Evolutionary conservation across 345 rosid genomes (phyloP), one percentile per base, ranked within the genome.

Genomic region (Lepidium sativum): DNA sequence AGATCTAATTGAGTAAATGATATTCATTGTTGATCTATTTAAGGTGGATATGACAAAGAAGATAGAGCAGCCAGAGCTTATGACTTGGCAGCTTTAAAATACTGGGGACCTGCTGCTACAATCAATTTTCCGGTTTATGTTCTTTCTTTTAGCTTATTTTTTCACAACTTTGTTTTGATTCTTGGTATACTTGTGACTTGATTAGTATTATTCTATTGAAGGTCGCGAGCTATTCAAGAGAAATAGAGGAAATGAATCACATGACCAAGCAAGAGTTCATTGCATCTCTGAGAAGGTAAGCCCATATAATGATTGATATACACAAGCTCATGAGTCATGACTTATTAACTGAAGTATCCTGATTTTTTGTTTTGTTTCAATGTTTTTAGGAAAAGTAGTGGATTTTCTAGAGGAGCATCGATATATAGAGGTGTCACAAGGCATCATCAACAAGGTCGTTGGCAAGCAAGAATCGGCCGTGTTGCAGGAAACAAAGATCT

Each of bases 401-500:
- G 97, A 41, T 94, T 94, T 77, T 94, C 99, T 2, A 80, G 99
- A 57, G 99, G 99, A 8, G 99, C 99, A 44, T 94, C 99, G 33
- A 88, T 94, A 96, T 94, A 94, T 59, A 91, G 99, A 25, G 99
- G 99, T 43, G 99, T 94, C 21, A 94, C 99, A 34, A 94, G 98
- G 81, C 99, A 94, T 77, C 99, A 94, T 75, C 99, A 94, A 63
- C 99, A 94, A 75, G 97, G 99, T 71, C 83, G 99, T 73, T 94
- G 99, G 99, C 99, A 94, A 71, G 99, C 99, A n/a, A 85, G 99
- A 76, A 94, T 94, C 35, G 99, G 97, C 7, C 81, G 99, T 77
- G 99, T 94, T 41, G 99, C 99, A 0, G 99, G 99, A 71, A 94
- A 94, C 81, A 94, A 94, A 80, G 99, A 94, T 75, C 99, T 94